Evolutionary conservation across 2,329 filamentous ascomycete genomes (phyloP), one percentile per base, ranked within the genome.

Genomic region (Xylariomycetidae sp.): DNA sequence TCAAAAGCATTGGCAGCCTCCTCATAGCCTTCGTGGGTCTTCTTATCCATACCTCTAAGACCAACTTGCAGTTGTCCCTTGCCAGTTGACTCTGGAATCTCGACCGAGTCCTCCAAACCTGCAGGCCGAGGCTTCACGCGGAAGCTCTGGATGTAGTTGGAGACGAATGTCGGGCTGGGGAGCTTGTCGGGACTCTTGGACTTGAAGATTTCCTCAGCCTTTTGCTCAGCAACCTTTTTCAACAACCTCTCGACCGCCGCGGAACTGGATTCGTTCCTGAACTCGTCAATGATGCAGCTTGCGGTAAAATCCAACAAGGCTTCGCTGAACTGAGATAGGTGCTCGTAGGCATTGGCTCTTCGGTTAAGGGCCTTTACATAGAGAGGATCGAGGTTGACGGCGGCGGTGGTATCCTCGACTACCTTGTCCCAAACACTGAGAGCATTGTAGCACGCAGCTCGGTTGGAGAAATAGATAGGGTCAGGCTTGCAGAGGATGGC

Each of bases 81-180:
- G 50, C 89, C 90, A 28, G 80, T 86, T 28, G 83, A 79, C 49
- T 89, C 79, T 26, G 78, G 65, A 30, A 96, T 63, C 46, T 94
- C 87, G n/a, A 72, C 79, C 6, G 79, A 74, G 48, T 94, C 87
- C 40, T 90, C 88, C 33, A 98, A 70, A 10, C 88, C 90, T 41
- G 72, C 78, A 4, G 92, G 90, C 2, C 87, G 76, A 30, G 80
- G 72, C 67, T 85, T 86, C 38, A 81, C 72, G 40, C 92, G 85
- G 84, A 98, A 98, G 69, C 90, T 97, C 68, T 97, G 90, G 19
- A 98, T 82, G 64, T 98, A 98, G 72, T 98, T 98, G 57, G 88
- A 88, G 48, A 98, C 89, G 51, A 97, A 98, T 10, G 89, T 96
- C 18, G 92, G 85, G 63, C 89, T 96, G 14, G 92, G 92, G 31